phyloP scores from a whole-genome alignment of 2,329 filamentous ascomycete species.

The Ambrosiella xylebori region DNA sequence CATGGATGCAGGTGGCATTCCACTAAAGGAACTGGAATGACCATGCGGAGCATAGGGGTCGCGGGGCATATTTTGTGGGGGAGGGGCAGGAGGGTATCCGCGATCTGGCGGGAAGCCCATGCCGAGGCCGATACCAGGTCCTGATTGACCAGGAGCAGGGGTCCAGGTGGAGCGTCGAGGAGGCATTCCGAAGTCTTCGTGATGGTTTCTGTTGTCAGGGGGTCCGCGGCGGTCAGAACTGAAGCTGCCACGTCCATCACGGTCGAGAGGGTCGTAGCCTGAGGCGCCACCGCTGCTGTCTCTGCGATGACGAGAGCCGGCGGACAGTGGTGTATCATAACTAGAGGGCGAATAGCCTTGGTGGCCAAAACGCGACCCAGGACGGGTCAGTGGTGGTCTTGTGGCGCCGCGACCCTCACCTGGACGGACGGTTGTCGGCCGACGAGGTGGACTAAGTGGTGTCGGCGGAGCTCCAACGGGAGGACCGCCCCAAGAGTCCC shows the following conservation, averaged over 20 bases:
- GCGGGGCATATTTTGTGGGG: not conserved
- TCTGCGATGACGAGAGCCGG: not conserved
- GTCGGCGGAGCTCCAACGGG: slow-evolving; percentile 9
- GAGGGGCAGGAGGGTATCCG: slow-evolving; percentile 1
- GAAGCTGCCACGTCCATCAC: not conserved
- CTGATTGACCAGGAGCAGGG: not conserved
- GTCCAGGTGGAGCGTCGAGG: slow-evolving; percentile 1
- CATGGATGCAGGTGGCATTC: not conserved
- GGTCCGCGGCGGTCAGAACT: not conserved
- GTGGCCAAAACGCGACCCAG: slow-evolving; percentile 6
- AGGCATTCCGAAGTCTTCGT: not conserved
- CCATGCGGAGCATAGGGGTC: slow-evolving; percentile 3
- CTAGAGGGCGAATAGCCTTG: not conserved
- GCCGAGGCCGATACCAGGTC: not conserved
- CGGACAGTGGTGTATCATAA: slow-evolving; percentile 5
- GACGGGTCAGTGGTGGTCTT: not conserved
- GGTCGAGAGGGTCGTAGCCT: not conserved
- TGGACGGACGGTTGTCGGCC: slow-evolving; percentile 8
- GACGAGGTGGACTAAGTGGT: slow-evolving; percentile 9
- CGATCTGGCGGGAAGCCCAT: not conserved
- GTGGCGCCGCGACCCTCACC: not conserved
- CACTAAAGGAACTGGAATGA: slow-evolving; percentile 6
- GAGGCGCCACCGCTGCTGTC: slow-evolving; percentile 3
- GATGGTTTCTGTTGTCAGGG: not conserved
- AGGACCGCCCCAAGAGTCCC: slow-evolving; percentile 9